Evolutionary conservation across 164 flowering plant species (phyloP), one percentile per base, ranked within the genome.

Genomic region (Nymphaea colorata): DNA sequence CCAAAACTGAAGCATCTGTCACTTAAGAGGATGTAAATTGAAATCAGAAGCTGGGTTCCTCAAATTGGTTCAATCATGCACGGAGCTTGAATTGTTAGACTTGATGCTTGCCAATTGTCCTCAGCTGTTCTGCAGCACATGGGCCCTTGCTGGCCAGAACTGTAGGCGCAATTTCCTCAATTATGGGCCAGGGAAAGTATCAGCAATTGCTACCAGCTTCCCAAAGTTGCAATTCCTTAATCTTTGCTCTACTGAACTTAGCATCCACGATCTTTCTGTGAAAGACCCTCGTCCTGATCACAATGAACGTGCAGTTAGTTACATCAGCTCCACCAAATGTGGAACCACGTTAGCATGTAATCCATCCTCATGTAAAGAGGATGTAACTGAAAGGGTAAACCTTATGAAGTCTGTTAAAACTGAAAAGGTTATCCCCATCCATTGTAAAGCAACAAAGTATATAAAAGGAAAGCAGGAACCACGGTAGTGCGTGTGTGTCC

Each of bases 1-100:
- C 69, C 76, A 3, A 69, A 73, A 59, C 61, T 73, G 59, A 73
- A 69, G 43, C 67, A 73, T 66, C 68, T 73, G 10, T 73, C 76
- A 6, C 65, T 69, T 10, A 62, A 62, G 62, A 64, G 71, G 71
- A 57, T 73, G 68, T 42, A 11, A 43, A 42, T 2, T 43, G 66
- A 72, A 69, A 45, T 69, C 76, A 3, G 71, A 66, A 66, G 67
- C 55, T 41, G 72, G 69, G 11, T 47, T 73, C 42, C 16, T 41
- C 14, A 42, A 66, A 41, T 47, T 73, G 6, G 43, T 69, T 53
- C 69, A 41, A 8, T 65, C 42, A 64, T 69, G 69, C 62, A 47
- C n/a, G 51, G 43, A 65, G 62, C 67, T 73, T 18, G 67, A 73
- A 61, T 65, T 73, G n/a, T 8, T 73, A 6, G 72, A 73, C 66